Percentiles rank a stretch among this genome's conserved stretches.
phyloP scores from a whole-genome alignment of 2,329 filamentous ascomycete genomes.

The Delphinella strobiligena region DNA sequence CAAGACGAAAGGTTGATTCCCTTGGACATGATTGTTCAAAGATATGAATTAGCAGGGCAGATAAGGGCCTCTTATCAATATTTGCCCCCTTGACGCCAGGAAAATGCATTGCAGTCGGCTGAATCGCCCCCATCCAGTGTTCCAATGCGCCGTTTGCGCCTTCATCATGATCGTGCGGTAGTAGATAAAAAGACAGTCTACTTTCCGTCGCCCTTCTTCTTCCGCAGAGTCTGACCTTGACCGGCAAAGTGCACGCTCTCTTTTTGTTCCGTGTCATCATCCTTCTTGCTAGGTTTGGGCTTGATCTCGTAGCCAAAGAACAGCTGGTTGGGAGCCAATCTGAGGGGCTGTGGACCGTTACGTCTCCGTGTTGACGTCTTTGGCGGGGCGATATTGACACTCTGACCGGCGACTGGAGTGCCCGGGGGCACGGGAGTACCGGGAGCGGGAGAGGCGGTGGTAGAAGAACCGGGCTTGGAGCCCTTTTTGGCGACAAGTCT shows the following conservation, averaged over 20 bases:
- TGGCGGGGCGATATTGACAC: constrained; percentile 35
- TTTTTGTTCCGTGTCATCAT: constrained; percentile 52
- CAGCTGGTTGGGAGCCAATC: constrained; percentile 75
- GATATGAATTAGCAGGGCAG: too few relatives aligned
- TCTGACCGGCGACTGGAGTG: constrained; percentile 46
- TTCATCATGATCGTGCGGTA: neutral
- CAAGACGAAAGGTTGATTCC: too few relatives aligned
- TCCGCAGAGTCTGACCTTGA: constrained; percentile 69
- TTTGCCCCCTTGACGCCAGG: too few relatives aligned
- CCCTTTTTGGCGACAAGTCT: constrained; percentile 73
- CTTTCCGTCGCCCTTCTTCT: constrained; percentile 48
- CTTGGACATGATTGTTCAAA: too few relatives aligned
- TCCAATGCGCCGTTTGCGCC: neutral
- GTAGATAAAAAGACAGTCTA: neutral
- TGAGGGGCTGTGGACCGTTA: constrained; percentile 76
- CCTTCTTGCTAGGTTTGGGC: constrained; percentile 68
- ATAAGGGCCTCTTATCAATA: too few relatives aligned
- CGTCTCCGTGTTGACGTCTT: constrained; percentile 34
- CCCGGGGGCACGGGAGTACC: constrained; percentile 32
- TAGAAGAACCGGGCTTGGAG: constrained; percentile 59
- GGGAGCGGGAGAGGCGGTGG: constrained; percentile 35
- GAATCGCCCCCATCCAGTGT: too few relatives aligned
- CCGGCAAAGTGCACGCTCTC: constrained; percentile 56
- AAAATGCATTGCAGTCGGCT: too few relatives aligned
- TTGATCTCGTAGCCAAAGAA: constrained; percentile 96